A percentile compares a stretch with the other conserved stretches of the same genome.
Conservation (phyloP, 2,329 filamentous ascomycete species). For the Aspergillus sp. region DNA sequence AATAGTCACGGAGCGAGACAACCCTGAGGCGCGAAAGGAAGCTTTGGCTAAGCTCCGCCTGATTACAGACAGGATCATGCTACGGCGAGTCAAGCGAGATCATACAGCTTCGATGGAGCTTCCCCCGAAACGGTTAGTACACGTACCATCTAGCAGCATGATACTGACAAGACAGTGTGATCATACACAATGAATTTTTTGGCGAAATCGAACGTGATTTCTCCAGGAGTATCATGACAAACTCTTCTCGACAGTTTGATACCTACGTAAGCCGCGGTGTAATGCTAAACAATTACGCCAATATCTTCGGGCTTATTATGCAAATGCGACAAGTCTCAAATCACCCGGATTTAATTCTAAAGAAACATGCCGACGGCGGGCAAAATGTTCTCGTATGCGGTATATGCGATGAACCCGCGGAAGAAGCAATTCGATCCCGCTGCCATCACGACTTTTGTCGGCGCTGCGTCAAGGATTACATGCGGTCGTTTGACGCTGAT, state of each 20-base stretch:
- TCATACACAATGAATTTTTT: constrained; percentile 93
- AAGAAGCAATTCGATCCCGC: constrained; percentile 88
- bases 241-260: constrained; percentile 84
- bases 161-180: constrained; percentile 56
- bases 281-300: constrained; percentile 95
- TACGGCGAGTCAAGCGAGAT: constrained; percentile 91
- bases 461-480: constrained; percentile 76
- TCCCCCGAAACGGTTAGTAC: constrained; percentile 76
- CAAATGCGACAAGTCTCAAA: constrained; percentile 98
- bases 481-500: constrained; percentile 72
- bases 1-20: constrained; percentile 61
- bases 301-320: constrained; percentile 98
- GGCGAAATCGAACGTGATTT: constrained; percentile 96
- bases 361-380: constrained; percentile 82
- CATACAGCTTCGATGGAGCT: constrained; percentile 95
- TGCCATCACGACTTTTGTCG: constrained; percentile 95
- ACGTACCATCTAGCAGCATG: no score
- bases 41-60: constrained; percentile 83
- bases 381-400: constrained; percentile 91
- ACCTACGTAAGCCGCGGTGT: constrained; percentile 95
- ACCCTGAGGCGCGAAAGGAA: constrained; percentile 60
- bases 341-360: constrained; percentile 90
- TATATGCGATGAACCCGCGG: constrained; percentile 94
- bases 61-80: constrained; percentile 92
- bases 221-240: constrained; percentile 93